A percentile compares a stretch with the other conserved stretches of the same genome.
Evolutionary conservation across 164 flowering plant genomes (phyloP).

Genomic region (Aristolochia contorta): DNA sequence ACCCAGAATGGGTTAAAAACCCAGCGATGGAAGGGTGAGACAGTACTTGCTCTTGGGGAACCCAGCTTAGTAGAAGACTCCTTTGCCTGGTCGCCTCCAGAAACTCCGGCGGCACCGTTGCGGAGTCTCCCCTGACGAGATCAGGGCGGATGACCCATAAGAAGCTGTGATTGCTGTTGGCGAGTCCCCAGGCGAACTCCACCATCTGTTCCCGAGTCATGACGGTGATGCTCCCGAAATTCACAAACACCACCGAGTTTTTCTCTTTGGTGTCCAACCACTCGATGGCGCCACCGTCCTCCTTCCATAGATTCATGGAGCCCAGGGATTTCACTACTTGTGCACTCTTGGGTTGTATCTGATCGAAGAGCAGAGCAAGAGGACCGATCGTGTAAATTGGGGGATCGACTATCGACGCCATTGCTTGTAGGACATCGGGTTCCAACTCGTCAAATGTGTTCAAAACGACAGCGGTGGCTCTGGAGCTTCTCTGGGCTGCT

Average conservation of each 20-base stretch:
- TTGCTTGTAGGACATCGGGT: constrained; percentile 18
- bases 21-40: constrained; percentile 26
- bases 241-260: constrained; percentile 27
- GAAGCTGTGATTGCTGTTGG: constrained; percentile 24
- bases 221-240: constrained; percentile 31
- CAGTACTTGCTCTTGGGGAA: constrained; percentile 30
- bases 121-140: constrained; percentile 28
- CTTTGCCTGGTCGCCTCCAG: constrained; percentile 2
- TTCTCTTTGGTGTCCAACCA: constrained; percentile 25
- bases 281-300: constrained; percentile 19
- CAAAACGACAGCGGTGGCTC: constrained; percentile 13
- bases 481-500: constrained; percentile 7
- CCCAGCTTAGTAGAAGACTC: constrained; percentile 20
- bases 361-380: constrained; percentile 7
- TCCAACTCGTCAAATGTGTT: constrained; percentile 36
- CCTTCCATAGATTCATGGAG: constrained; percentile 25
- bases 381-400: constrained; percentile 24
- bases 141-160: constrained; percentile 51
- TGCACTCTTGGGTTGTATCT: neutral
- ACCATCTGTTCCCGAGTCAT: constrained; percentile 18
- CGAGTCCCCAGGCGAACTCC: constrained; percentile 44
- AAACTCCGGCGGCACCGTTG: constrained; percentile 9
- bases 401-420: constrained; percentile 16
- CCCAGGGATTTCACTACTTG: neutral
- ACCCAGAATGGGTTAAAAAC: constrained; percentile 30